phyloP scores from a whole-genome alignment of 306 rosid species.

The Fagus sylvatica region DNA sequence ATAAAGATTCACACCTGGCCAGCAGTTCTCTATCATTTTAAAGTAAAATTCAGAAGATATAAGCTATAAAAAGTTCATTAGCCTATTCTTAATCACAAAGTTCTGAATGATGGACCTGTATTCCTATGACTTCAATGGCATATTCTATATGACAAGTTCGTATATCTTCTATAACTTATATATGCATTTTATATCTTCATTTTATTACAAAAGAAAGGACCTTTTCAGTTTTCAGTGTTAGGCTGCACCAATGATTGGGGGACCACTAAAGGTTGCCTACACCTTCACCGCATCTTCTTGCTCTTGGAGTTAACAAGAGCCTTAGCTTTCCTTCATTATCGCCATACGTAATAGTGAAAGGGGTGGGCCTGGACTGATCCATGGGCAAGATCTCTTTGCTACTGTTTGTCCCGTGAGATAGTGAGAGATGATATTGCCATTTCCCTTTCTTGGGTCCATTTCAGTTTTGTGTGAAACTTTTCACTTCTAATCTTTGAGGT shows the following conservation, averaged over 20 bases:
- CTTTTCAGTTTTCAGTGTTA: constrained; percentile 9
- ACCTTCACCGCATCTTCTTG: constrained; percentile 21
- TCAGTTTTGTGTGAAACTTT: constrained; percentile 15
- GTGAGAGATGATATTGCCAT: constrained; percentile 48
- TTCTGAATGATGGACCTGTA: background rate
- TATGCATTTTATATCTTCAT: background rate
- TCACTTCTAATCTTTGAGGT: constrained; percentile 17
- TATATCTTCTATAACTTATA: background rate
- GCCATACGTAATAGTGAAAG: constrained; percentile 40
- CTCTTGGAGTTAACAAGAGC: constrained; percentile 34
- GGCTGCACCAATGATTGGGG: constrained; percentile 32
- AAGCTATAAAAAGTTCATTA: too few species aligned
- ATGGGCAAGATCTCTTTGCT: constrained; percentile 58
- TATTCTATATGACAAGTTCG: background rate
- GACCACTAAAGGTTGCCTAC: constrained; percentile 49
- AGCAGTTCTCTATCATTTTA: background rate
- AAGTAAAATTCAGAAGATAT: too few species aligned
- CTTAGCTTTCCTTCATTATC: constrained; percentile 38
- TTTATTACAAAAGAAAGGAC: constrained; percentile 18
- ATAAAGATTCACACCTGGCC: background rate
- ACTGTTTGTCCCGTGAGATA: constrained; percentile 57
- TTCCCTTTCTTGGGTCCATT: constrained; percentile 62
- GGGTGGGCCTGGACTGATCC: constrained; percentile 53
- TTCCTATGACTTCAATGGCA: background rate
- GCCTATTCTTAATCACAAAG: background rate